Evolutionary conservation across 768 basidiomycete genomes (phyloP), one percentile per base, ranked within the genome.

Genomic region (Collybiopsis confluens): DNA sequence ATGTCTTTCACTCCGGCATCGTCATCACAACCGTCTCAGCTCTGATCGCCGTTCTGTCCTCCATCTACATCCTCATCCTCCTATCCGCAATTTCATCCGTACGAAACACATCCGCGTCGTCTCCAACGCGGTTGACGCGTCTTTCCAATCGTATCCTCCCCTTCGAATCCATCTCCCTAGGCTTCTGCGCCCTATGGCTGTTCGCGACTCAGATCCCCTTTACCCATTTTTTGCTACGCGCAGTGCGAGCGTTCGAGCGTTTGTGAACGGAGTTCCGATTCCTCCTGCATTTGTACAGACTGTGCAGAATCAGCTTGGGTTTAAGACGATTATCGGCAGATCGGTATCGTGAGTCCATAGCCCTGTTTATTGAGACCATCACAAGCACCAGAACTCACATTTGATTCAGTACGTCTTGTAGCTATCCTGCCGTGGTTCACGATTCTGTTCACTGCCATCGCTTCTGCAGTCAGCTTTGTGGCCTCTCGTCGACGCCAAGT

Each of bases 151-250:
- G 50, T n/a, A 55, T 55, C n/a, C 66, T 73, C 43, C 60, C 59
- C 23, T 15, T 69, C 27, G 73, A 74, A 62, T 68, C 58, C 51
- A 62, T 54, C 51, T 23, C 69, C 15, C 66, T 80, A 45, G 63
- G 66, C 20, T 75, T 79, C 58, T 68, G 69, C 57, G 60, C 69
- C 33, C 40, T 70, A 23, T 79, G 74, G 73, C 64, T 81, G 38
- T 68, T 80, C 58, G 75, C 74, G 18, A 65, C 68, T 3, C 64
- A 74, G 21, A 66, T 80, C 8, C 68, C 79, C 6, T 76, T 73
- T 60, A 74, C 74, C 15, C 64, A 68, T 60, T 72, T 74, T 69
- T 73, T 54, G 70, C 69, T 27, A 80, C 63, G 43, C 67, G 66
- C 21, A 59, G 61, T 20, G 77, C 74, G 20, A 63, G 65, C 50